Conservation (phyloP, 768 basidiomycete genomes). For the Leccinum aurantiacum region DNA sequence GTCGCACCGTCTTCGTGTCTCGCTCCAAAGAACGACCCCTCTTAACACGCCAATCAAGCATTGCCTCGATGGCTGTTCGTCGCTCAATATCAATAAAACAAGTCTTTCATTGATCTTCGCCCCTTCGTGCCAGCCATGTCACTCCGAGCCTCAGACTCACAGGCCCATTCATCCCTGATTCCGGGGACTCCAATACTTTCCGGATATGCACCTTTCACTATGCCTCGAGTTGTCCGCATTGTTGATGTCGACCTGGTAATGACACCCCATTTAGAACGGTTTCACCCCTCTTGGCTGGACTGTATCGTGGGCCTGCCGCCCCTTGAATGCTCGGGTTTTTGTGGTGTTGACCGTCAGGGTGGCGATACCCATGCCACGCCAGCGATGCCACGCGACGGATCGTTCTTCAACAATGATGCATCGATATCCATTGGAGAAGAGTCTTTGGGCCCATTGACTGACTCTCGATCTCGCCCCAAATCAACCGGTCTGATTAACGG, state of each 20-base stretch:
- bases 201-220: neutral
- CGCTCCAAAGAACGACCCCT: neutral
- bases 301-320: constrained; percentile 6
- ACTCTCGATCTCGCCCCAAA: neutral
- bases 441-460: neutral
- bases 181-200: constrained; percentile 3
- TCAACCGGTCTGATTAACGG: constrained; percentile 2
- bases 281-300: constrained; percentile 12
- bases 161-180: constrained; percentile 4
- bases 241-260: neutral
- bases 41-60: constrained; percentile 25
- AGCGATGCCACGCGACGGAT: neutral
- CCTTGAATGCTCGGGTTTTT: neutral
- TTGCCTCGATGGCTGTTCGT: constrained; percentile 21
- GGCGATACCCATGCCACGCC: neutral
- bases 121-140: constrained; percentile 4
- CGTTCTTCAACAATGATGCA: neutral
- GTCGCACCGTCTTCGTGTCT: neutral
- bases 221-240: constrained; percentile 28
- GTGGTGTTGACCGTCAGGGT: neutral
- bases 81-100: constrained; percentile 6
- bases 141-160: constrained; percentile 1
- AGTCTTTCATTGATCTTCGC: constrained; percentile 6
- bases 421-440: neutral
- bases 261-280: constrained; percentile 1